Conservation (phyloP, 2,329 filamentous ascomycete genomes). For the Xylaria arbuscula region DNA sequence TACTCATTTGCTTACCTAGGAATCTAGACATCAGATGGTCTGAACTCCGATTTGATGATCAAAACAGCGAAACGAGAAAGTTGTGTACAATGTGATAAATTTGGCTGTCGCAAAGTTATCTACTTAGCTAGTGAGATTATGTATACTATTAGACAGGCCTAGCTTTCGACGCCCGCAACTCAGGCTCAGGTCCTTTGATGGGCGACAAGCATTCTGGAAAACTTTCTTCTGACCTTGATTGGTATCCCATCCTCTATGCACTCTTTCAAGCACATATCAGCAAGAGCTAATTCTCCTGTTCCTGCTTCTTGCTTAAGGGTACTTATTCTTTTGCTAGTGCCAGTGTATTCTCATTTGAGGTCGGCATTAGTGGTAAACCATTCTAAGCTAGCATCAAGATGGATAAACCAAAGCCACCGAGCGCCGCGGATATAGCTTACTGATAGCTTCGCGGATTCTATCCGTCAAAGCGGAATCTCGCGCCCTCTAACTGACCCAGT, state of each 20-base stretch:
- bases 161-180: constrained; percentile 9
- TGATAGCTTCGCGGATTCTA: constrained; percentile 46
- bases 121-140: not conserved
- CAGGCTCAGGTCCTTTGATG: not conserved
- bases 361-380: constrained; percentile 5
- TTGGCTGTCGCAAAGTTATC: not conserved
- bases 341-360: not conserved
- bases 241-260: constrained; percentile 23
- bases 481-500: constrained; percentile 85
- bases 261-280: constrained; percentile 19
- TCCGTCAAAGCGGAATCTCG: constrained; percentile 82
- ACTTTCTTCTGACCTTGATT: constrained; percentile 18
- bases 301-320: not conserved
- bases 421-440: not conserved
- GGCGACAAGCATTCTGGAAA: not conserved
- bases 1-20: no score
- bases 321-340: not conserved
- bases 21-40: no score
- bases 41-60: not conserved
- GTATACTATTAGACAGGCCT: not conserved
- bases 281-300: constrained; percentile 7
- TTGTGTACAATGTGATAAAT: not conserved
- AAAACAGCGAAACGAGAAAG: not conserved
- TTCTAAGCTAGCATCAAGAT: constrained; percentile 11
- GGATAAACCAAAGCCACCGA: not conserved